A percentile compares a stretch with the other conserved stretches of the same genome.
Conservation (phyloP, 1,139 yeast species). For the Zygoascus meyerae region DNA sequence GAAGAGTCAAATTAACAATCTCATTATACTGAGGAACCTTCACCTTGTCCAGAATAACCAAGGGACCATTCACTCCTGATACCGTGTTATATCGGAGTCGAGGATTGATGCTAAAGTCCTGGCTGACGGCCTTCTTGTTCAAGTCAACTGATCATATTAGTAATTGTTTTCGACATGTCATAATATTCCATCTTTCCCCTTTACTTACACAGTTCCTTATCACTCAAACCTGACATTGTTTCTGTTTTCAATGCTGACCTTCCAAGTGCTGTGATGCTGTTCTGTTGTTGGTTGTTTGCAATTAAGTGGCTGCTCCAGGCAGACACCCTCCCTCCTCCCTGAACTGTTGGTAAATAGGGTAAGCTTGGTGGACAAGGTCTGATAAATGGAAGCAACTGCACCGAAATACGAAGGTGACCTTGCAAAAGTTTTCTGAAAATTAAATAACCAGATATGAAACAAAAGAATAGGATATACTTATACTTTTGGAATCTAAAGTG, state of each 20-base stretch:
- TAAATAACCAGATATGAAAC: no score
- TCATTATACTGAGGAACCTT: conserved; percentile 95
- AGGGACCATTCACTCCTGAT: conserved; percentile 96
- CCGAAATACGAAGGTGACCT: no score
- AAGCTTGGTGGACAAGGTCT: no score
- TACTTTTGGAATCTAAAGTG: no score
- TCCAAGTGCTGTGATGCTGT: neutral
- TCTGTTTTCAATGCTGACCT: conserved; percentile 2
- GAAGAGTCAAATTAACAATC: conserved; percentile 91
- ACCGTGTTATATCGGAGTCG: conserved; percentile 92
- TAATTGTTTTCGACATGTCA: neutral
- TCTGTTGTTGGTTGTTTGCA: neutral
- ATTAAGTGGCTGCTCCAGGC: conserved; percentile 1
- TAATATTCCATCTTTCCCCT: neutral
- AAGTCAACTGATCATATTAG: conserved; percentile 47
- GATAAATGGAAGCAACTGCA: no score
- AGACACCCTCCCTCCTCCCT: no score
- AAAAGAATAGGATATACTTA: no score
- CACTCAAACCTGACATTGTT: conserved; percentile 11
- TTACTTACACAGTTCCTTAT: conserved; percentile 18
- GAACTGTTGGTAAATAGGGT: no score
- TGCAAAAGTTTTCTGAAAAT: no score
- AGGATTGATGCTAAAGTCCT: conserved; percentile 86
- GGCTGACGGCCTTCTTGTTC: conserved; percentile 86
- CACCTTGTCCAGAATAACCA: conserved; percentile 92